Percentiles rank a stretch among this genome's conserved stretches.
phyloP scores from a whole-genome alignment of 2,329 filamentous ascomycete species.

The Gremmenia infestans region DNA sequence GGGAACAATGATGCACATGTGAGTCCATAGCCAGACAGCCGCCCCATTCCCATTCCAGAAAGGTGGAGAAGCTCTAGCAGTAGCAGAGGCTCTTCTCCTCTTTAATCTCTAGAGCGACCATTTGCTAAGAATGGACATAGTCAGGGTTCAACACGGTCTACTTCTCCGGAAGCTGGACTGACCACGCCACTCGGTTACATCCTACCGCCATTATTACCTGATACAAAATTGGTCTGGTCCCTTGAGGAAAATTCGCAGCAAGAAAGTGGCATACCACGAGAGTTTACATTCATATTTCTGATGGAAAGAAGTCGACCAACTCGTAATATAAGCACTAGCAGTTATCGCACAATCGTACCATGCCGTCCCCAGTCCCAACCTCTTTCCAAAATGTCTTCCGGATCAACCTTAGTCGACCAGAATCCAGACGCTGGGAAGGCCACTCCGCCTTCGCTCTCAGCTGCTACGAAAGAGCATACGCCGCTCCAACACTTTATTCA shows the following conservation, averaged over 20 bases:
- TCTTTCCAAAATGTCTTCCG: background rate
- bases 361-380: background rate
- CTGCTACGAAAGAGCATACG: background rate
- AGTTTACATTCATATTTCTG: constrained; percentile 47
- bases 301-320: constrained; percentile 25
- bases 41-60: background rate
- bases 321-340: background rate
- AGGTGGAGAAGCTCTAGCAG: background rate
- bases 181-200: background rate
- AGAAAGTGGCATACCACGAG: constrained; percentile 43
- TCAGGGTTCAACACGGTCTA: constrained; percentile 19
- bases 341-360: background rate
- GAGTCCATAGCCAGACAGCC: background rate
- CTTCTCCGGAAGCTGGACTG: background rate
- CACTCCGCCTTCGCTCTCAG: background rate
- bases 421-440: background rate
- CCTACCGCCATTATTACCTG: background rate
- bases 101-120: background rate
- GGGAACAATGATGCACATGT: constrained; percentile 26
- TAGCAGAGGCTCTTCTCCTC: background rate
- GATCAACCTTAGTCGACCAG: background rate
- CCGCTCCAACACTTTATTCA: background rate
- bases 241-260: constrained; percentile 45
- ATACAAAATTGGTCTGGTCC: constrained; percentile 42
- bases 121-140: constrained; percentile 2